Base-by-base conservation (phyloP, 2,329 filamentous ascomycete species). In the Arachnopeziza araneosa region DNA sequence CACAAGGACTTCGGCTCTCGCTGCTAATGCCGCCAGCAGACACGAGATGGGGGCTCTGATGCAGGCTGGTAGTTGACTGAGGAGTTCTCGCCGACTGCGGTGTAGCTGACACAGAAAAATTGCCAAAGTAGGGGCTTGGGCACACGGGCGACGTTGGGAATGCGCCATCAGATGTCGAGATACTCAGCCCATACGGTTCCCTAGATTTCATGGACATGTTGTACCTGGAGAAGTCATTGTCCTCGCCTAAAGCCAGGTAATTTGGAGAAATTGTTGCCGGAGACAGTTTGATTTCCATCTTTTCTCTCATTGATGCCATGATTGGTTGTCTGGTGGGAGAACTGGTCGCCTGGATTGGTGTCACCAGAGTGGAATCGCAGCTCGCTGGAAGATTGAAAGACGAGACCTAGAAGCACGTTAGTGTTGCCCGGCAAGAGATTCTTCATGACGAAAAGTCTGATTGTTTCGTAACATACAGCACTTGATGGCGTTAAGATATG, bases 361-460 rank as follows among this genome's bases (percentile, higher is more conserved):
- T 70, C 14, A 66, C 61, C 12, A 71, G 62, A 50, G 64, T 61
- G 6, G 64, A 64, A 52, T 68, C 69, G 63, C 67, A 71, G 1
- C 61, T 53, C 1, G 62, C 61, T 19, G 69, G 68, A 48, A 70
- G 54, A 52, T 71, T 70, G 56, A 70, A 71, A 2, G 69, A 71
- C 2, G 69, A 70, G 36, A 69, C 69, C 68, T 71, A 57, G 24
- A 56, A 26, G 26, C 52, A 24, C 21, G 54, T 26, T 54, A 64
- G 57, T 67, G 62, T 63, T 50, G 52, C 8, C 36, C 23, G 21
- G 51, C 51, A 24, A 36, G 44, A 52, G 50, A n/a, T 32, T 26
- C 5, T 58, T 21, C 44, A 24, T 2, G 32, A 21, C 22, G 50
- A 23, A 22, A 24, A 14, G 54, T 52, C 14, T 55, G 49, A 48